A percentile compares a stretch with the other conserved stretches of the same genome.
These are phyloP conservation scores for Coemansia sp. DNA, from an alignment of 192 early-diverging fungal genomes.

Conservation along the genomic window DNA sequence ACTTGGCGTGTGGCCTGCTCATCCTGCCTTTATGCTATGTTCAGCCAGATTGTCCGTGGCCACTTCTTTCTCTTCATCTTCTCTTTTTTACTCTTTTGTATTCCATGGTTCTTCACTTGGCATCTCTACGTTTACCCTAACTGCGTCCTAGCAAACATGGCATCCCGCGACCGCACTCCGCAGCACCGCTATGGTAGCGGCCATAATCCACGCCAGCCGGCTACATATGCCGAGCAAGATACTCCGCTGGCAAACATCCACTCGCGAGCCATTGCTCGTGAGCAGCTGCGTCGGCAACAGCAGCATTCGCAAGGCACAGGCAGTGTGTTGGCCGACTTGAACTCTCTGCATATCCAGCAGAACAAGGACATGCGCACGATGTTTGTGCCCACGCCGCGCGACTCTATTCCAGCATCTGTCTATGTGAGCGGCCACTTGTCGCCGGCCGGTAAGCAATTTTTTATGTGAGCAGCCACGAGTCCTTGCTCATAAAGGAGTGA, in stretches of 20 bases:
- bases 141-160: not conserved
- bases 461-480: not conserved
- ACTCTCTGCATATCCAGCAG: conserved; percentile 23
- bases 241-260: conserved; percentile 20
- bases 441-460: conserved; percentile 38
- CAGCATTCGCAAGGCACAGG: conserved; percentile 14
- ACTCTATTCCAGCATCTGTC: conserved; percentile 38
- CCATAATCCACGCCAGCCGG: not conserved
- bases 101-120: not conserved
- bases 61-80: not conserved
- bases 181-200: conserved; percentile 16
- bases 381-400: conserved; percentile 36
- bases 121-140: not conserved
- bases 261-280: conserved; percentile 30
- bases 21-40: not conserved
- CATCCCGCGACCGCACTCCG: conserved; percentile 6
- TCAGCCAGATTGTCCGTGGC: not conserved
- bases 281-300: conserved; percentile 29
- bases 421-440: conserved; percentile 55
- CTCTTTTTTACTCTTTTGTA: not conserved
- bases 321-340: conserved; percentile 39
- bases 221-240: not conserved
- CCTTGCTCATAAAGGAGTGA: not conserved
- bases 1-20: conserved; percentile 3
- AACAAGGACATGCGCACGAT: conserved; percentile 28